phyloP scores from a whole-genome alignment of 345 rosid genomes.

The Dimocarpus longan region DNA sequence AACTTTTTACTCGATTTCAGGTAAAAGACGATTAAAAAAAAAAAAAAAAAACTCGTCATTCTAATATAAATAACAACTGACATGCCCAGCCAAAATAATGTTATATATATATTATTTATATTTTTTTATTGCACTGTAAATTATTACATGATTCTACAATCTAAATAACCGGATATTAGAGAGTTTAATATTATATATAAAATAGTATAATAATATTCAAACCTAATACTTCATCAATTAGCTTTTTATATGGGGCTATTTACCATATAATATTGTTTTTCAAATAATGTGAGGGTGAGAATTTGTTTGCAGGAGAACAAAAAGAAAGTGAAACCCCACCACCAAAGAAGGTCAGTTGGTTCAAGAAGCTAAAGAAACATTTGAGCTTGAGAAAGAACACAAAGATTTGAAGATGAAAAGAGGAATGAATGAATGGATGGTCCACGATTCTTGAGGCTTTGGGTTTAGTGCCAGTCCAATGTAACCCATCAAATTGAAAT shows the following conservation, averaged over 20 bases:
- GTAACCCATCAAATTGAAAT: not conserved
- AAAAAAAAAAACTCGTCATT: no score
- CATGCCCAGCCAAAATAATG: no score
- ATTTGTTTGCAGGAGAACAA: not conserved
- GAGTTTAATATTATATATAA: no score
- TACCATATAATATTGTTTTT: not conserved
- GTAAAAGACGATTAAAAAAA: no score
- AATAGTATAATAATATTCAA: no score
- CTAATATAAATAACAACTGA: no score
- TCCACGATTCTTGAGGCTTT: not conserved
- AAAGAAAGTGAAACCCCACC: not conserved
- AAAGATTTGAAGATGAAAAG: not conserved
- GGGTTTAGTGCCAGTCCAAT: no score
- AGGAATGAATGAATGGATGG: not conserved
- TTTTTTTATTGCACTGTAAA: no score
- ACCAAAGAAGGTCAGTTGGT: not conserved
- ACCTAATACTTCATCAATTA: not conserved
- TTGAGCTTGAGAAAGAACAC: not conserved
- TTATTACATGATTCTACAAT: no score
- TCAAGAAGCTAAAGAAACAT: conserved; percentile 3
- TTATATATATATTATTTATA: no score
- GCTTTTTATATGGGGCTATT: not conserved
- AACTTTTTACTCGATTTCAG: no score
- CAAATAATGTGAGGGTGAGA: not conserved
- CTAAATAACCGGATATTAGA: no score